These are phyloP conservation scores for Erythrophleum ivorense DNA, from an alignment of 331 rosid genomes.

Conservation along the genomic window DNA sequence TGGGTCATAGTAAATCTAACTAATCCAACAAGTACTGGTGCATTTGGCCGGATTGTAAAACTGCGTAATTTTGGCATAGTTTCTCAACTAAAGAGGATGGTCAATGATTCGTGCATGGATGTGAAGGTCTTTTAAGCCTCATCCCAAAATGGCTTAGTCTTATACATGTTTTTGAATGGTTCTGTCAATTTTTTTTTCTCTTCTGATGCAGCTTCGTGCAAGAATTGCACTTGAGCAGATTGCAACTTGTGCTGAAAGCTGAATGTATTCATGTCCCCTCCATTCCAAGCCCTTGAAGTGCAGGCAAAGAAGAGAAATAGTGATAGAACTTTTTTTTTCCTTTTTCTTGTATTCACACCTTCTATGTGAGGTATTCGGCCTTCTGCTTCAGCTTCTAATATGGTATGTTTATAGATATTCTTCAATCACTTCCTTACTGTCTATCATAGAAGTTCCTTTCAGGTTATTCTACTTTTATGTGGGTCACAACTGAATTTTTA, in stretches of 20 bases:
- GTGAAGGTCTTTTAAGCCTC: slow-evolving; percentile 65
- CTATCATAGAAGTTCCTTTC: slow-evolving; percentile 29
- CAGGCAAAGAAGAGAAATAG: slow-evolving; percentile 34
- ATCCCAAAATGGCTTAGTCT: slow-evolving; percentile 14
- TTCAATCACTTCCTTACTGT: slow-evolving; percentile 27
- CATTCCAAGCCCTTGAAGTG: slow-evolving; percentile 29
- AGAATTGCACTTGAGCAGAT: slow-evolving; percentile 67
- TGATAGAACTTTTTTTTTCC: slow-evolving; percentile 35
- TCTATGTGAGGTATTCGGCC: slow-evolving; percentile 37
- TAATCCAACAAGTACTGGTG: slow-evolving; percentile 63
- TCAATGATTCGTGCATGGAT: slow-evolving; percentile 73
- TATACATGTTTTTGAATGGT: slow-evolving; percentile 19
- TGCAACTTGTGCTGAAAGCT: slow-evolving; percentile 57
- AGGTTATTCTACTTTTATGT: slow-evolving; percentile 24
- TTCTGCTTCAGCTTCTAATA: slow-evolving; percentile 46
- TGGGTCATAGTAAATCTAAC: slow-evolving; percentile 82
- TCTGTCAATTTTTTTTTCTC: slow-evolving; percentile 21
- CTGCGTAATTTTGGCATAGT: slow-evolving; percentile 68
- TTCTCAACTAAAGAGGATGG: slow-evolving; percentile 79
- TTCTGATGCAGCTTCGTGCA: slow-evolving; percentile 71
- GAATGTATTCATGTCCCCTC: slow-evolving; percentile 40
- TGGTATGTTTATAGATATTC: slow-evolving; percentile 54
- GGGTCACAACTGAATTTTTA: slow-evolving; percentile 18
- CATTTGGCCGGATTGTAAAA: slow-evolving; percentile 55
- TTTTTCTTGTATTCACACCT: slow-evolving; percentile 35